Evolutionary conservation across 176 grass and related monocot species (phyloP), one percentile per base, ranked within the genome.

Genomic region (Chrysopogon serrulatus): DNA sequence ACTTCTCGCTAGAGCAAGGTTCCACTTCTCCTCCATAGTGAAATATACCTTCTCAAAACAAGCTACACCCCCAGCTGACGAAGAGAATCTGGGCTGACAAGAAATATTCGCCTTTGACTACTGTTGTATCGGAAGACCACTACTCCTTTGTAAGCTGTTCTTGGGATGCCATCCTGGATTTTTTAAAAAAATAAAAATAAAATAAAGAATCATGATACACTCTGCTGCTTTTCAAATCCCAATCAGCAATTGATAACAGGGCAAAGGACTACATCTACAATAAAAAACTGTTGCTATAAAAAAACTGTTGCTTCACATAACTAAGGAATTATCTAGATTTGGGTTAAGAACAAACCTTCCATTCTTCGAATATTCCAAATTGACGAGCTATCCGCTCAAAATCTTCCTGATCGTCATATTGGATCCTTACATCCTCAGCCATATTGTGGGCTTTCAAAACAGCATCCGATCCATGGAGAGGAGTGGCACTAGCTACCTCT

Each of bases 351-450:
- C 70, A 82, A 62, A 90, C 96, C 93, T 99, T 99, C 96, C 96
- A 99, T 73, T 99, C 96, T 92, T 99, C 91, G 62, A 99, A 99
- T 85, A 96, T 99, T 82, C 93, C 96, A 82, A 99, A 92, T 75
- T 99, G 91, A 13, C 89, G 87, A 83, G 96, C 96, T 62, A 99
- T 93, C 71, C 65, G 89, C 78, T 94, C 96, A 42, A 99, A 99
- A 72, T 96, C 91, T 12, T 66, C 84, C 83, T 99, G 91, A 12
- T 99, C 89, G 1, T 63, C 79, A 8, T 96, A 99, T 59, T 94
- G 77, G 64, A 99, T 96, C 78, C 89, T 94, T 78, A 99, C 88
- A 86, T 99, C 96, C 45, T 18, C 70, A 78, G 87, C 80, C 59
- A 96, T 68, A 62, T 83, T 90, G 57, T 90, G 89, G 6, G 91